Percentiles rank a stretch among this genome's conserved stretches.
Evolutionary conservation across 1,284 basidiomycete genomes (phyloP).

Genomic region (Veloporphyrellus conicus): DNA sequence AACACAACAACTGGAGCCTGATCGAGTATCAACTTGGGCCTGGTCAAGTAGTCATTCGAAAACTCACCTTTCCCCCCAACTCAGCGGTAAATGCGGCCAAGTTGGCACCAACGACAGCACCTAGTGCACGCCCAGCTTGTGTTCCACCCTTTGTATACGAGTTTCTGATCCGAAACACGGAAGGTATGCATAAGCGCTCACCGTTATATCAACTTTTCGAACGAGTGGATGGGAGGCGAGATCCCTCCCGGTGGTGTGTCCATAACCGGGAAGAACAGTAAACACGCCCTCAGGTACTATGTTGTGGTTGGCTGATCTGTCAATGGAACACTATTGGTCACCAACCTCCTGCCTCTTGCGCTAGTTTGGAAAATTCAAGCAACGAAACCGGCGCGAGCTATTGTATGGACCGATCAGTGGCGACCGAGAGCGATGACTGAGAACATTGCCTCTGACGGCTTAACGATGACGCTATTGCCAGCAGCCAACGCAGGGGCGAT

Average conservation of each 20-base stretch:
- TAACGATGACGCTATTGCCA: slow-evolving; percentile 78
- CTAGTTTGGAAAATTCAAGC: slow-evolving; percentile 67
- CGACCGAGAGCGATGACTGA: background rate
- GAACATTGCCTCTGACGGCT: slow-evolving; percentile 64
- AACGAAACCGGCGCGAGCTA: slow-evolving; percentile 76
- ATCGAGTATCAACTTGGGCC: slow-evolving; percentile 1
- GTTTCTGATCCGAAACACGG: slow-evolving; percentile 2
- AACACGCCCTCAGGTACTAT: slow-evolving; percentile 73
- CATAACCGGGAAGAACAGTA: slow-evolving; percentile 68
- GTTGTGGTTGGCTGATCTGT: slow-evolving; percentile 1
- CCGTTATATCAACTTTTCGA: slow-evolving; percentile 79
- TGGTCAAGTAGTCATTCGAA: background rate
- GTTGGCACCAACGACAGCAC: slow-evolving; percentile 67
- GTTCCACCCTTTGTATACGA: slow-evolving; percentile 63
- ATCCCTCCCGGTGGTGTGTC: slow-evolving; percentile 56
- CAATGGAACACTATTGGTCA: slow-evolving; percentile 1
- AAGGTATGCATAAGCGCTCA: slow-evolving; percentile 33
- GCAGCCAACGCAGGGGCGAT: slow-evolving; percentile 80
- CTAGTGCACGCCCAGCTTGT: slow-evolving; percentile 64
- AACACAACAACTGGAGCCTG: slow-evolving; percentile 77
- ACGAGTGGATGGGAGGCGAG: slow-evolving; percentile 63
- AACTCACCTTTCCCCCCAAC: slow-evolving; percentile 69
- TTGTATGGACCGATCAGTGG: slow-evolving; percentile 1
- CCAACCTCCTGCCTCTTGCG: slow-evolving; percentile 61
- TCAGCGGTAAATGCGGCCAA: slow-evolving; percentile 74